A percentile compares a stretch with the other conserved stretches of the same genome.
Conservation (phyloP, 208 protist species). For the Vickermania spadyakhi region DNA sequence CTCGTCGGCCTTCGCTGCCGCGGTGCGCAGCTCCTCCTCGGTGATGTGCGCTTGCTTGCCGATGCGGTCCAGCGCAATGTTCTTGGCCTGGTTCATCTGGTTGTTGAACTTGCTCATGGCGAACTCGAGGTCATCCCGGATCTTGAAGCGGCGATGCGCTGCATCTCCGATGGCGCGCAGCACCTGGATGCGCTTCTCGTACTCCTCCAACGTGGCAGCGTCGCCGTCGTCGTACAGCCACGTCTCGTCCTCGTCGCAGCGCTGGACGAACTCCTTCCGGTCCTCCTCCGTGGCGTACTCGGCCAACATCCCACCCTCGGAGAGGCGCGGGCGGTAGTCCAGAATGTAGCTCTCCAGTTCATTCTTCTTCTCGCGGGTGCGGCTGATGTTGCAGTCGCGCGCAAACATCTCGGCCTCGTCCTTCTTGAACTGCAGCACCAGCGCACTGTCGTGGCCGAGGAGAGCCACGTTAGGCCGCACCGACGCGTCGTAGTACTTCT, state of each 20-base stretch:
- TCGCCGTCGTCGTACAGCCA: conserved; percentile 91
- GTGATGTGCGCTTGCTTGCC: conserved; percentile 67
- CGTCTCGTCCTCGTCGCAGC: conserved; percentile 62
- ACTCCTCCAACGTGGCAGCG: conserved; percentile 46
- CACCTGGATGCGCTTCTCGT: conserved; percentile 51
- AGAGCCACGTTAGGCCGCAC: conserved; percentile 47
- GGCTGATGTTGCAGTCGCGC: conserved; percentile 46
- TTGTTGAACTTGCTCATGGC: conserved; percentile 28
- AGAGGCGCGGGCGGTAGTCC: conserved; percentile 55
- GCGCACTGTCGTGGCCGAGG: conserved; percentile 33
- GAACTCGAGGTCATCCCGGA: conserved; percentile 61
- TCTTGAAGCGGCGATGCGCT: conserved; percentile 38
- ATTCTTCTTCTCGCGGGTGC: conserved; percentile 84
- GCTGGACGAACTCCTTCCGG: conserved; percentile 38
- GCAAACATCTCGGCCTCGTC: conserved; percentile 72
- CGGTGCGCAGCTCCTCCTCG: conserved; percentile 63
- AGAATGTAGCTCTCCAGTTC: conserved; percentile 89
- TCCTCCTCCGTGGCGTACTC: conserved; percentile 52
- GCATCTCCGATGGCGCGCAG: conserved; percentile 79
- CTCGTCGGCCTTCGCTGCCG: conserved; percentile 37
- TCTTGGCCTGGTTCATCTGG: conserved; percentile 20
- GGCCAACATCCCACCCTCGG: conserved; percentile 49
- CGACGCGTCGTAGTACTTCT: conserved; percentile 21
- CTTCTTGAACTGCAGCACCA: conserved; percentile 43
- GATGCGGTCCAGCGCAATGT: conserved; percentile 40